Conservation (phyloP, 2,329 filamentous ascomycete genomes). For the Pyrenochaeta sp. region DNA sequence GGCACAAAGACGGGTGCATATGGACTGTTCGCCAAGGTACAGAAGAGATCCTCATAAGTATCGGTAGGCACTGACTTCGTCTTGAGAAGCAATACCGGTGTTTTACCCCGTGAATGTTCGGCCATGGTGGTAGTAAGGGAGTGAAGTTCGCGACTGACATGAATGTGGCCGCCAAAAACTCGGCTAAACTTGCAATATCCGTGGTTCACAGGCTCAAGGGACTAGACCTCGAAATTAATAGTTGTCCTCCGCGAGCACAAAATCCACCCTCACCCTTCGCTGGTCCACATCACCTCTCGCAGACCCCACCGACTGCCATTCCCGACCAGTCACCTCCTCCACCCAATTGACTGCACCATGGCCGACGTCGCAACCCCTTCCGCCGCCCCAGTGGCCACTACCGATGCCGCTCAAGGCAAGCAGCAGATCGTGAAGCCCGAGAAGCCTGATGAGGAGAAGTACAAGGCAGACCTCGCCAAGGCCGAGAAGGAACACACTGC, state of each 20-base stretch:
- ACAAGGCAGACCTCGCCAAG: constrained; percentile 79
- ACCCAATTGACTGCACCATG: constrained; percentile 39
- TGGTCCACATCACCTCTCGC: constrained; percentile 8
- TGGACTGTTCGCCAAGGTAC: constrained; percentile 51
- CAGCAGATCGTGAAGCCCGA: constrained; percentile 69
- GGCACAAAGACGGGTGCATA: constrained; percentile 78
- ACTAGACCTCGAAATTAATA: constrained; percentile 32
- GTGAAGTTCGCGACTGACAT: constrained; percentile 13
- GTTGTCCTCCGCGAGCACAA: constrained; percentile 20
- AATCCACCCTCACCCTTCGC: constrained; percentile 8
- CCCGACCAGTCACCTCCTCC: constrained; percentile 20
- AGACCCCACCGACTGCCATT: constrained; percentile 16
- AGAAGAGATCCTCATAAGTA: constrained; percentile 75
- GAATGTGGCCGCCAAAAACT: constrained; percentile 12
- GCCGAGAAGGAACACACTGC: constrained; percentile 87
- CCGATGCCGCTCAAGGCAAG: constrained; percentile 44
- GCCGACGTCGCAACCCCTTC: constrained; percentile 50
- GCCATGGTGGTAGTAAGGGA: constrained; percentile 31
- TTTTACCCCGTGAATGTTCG: constrained; percentile 26
- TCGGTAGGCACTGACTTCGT: constrained; percentile 77
- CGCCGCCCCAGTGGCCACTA: constrained; percentile 44
- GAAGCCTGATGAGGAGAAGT: constrained; percentile 87
- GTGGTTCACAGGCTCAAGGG: constrained; percentile 18
- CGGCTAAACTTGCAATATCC: constrained; percentile 33
- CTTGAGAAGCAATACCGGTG: constrained; percentile 77